Evolutionary conservation across 225 moss, liverwort and hornwort genomes (phyloP).

Genomic region (Bryoerythrophyllum caledonicum): DNA sequence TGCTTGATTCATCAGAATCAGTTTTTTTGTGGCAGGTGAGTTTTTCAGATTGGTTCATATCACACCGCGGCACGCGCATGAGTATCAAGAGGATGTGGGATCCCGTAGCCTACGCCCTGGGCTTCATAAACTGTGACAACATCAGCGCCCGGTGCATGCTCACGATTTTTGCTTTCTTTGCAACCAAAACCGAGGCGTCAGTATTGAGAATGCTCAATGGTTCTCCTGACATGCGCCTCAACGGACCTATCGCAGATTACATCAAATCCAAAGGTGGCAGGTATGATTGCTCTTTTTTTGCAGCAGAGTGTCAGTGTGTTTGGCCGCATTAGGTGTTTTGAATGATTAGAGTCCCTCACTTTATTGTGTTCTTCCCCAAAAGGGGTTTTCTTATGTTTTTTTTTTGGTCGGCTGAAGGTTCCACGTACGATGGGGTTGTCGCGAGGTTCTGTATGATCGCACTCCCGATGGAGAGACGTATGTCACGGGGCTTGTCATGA

Average conservation of each 20-base stretch:
- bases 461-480: constrained; percentile 74
- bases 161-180: constrained; percentile 96
- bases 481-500: constrained; percentile 76
- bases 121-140: constrained; percentile 90
- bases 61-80: constrained; percentile 87
- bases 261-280: constrained; percentile 92
- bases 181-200: constrained; percentile 95
- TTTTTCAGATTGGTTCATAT: constrained; percentile 90
- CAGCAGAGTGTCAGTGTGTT: not conserved
- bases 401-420: constrained; percentile 48
- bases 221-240: constrained; percentile 90
- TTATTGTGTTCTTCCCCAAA: not conserved
- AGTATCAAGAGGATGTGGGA: constrained; percentile 99
- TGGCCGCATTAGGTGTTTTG: not conserved
- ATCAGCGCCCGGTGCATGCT: constrained; percentile 99
- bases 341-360: not conserved
- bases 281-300: constrained; percentile 29
- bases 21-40: constrained; percentile 61
- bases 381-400: not conserved
- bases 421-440: constrained; percentile 88
- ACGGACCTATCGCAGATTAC: constrained; percentile 90
- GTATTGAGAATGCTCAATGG: constrained; percentile 91
- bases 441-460: constrained; percentile 73
- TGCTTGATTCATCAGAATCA: not conserved
- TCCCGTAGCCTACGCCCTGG: constrained; percentile 90